Conservation (phyloP, 768 basidiomycete species). For the Wakefieldia striispora region DNA sequence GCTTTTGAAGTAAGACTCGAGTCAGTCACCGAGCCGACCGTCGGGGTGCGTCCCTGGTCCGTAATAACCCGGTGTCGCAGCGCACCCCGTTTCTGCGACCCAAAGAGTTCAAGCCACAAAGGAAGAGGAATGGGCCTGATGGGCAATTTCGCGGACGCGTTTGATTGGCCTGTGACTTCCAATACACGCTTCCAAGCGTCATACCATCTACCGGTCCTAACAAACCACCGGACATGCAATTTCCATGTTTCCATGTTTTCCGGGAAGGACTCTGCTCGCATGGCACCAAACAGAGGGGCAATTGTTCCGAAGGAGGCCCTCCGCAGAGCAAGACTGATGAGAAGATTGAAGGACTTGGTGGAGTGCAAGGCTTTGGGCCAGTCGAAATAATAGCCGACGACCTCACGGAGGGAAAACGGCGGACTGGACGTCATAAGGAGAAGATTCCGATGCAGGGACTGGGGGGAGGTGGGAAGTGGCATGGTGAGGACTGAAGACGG, state of each 20-base stretch:
- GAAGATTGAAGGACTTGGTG: conserved; percentile 43
- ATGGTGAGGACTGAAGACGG: conserved; percentile 6
- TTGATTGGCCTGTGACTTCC: conserved; percentile 14
- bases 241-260: conserved; percentile 55
- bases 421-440: conserved; percentile 22
- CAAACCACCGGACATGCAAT: conserved; percentile 54
- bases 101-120: conserved; percentile 65
- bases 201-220: conserved; percentile 55
- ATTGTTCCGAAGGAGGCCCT: conserved; percentile 48
- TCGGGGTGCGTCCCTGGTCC: neutral
- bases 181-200: conserved; percentile 51
- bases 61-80: conserved; percentile 20
- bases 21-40: neutral
- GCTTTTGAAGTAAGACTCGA: too few relatives aligned
- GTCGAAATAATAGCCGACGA: conserved; percentile 27
- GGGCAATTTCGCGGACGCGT: conserved; percentile 1
- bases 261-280: conserved; percentile 42
- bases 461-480: conserved; percentile 31
- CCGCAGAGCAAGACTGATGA: conserved; percentile 49
- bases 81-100: conserved; percentile 39
- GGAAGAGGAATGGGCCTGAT: conserved; percentile 36
- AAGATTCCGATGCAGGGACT: conserved; percentile 35
- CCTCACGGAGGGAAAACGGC: conserved; percentile 11
- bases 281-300: conserved; percentile 42
- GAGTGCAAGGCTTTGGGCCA: conserved; percentile 33